A percentile compares a stretch with the other conserved stretches of the same genome.
Conservation (phyloP, 176 grass and related monocot genomes). For the Alloteropsis semialata region DNA sequence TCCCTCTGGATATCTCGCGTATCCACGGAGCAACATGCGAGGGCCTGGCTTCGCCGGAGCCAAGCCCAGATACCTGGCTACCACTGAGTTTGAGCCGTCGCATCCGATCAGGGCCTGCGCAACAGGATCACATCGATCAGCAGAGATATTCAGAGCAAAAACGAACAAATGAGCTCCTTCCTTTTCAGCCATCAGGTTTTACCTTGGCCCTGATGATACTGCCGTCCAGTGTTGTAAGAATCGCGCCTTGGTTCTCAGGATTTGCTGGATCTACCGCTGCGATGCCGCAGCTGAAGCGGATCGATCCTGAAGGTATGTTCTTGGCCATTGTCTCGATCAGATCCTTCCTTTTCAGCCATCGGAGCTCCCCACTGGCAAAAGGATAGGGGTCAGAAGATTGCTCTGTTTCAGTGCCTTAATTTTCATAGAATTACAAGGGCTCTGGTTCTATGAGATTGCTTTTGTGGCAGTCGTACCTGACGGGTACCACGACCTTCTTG, state of each 20-base stretch:
- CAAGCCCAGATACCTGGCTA: background rate
- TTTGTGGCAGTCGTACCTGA: background rate
- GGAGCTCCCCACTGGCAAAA: background rate
- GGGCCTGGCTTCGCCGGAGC: background rate
- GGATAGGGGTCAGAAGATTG: background rate
- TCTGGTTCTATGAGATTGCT: background rate
- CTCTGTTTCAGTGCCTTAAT: background rate
- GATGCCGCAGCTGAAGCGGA: constrained; percentile 37
- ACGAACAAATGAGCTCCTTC: background rate
- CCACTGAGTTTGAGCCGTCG: too few relatives aligned
- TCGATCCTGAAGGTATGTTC: constrained; percentile 5
- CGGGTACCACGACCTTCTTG: background rate
- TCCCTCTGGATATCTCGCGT: constrained; percentile 5
- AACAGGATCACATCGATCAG: background rate
- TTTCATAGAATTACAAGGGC: background rate
- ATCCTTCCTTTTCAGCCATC: constrained; percentile 40
- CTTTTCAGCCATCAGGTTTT: background rate
- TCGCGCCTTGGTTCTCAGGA: background rate
- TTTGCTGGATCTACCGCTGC: background rate
- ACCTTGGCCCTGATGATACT: constrained; percentile 39
- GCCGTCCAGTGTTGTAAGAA: constrained; percentile 23
- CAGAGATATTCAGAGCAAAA: background rate
- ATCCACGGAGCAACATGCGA: background rate
- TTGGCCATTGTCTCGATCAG: constrained; percentile 41
- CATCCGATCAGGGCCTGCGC: background rate